These are phyloP conservation scores for Fraxinus quadrangulata DNA, from an alignment of 257 asterid genomes.

Conservation along the genomic window DNA sequence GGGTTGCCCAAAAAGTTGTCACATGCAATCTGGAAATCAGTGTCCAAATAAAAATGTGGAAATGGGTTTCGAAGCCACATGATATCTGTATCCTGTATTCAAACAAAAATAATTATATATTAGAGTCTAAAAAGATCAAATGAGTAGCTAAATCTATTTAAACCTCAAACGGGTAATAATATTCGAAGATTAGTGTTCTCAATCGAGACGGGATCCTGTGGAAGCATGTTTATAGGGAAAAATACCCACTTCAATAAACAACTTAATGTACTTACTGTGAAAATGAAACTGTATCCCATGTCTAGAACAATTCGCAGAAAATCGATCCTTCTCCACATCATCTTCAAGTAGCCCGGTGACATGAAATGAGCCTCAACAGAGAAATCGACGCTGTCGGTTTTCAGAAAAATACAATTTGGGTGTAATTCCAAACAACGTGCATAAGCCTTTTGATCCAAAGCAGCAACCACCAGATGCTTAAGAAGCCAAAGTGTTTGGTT, in stretches of 20 bases:
- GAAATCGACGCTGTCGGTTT: slow-evolving; percentile 38
- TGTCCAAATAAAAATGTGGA: slow-evolving; percentile 40
- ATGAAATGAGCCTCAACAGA: slow-evolving; percentile 46
- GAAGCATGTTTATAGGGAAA: background rate
- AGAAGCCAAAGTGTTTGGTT: slow-evolving; percentile 42
- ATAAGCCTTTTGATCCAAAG: slow-evolving; percentile 52
- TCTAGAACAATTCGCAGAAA: slow-evolving; percentile 45
- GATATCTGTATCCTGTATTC: slow-evolving; percentile 55
- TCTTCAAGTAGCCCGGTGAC: slow-evolving; percentile 40
- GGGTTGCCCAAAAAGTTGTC: slow-evolving; percentile 35
- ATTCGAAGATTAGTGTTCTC: no score
- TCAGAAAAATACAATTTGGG: slow-evolving; percentile 42
- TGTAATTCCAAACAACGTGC: slow-evolving; percentile 32
- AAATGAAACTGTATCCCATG: slow-evolving; percentile 51
- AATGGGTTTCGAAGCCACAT: slow-evolving; percentile 64
- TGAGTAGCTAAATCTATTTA: no score
- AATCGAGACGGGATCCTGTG: no score
- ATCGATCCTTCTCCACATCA: slow-evolving; percentile 62
- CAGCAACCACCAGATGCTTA: slow-evolving; percentile 52
- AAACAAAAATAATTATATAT: background rate
- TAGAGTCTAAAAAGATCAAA: no score
- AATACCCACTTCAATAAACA: background rate
- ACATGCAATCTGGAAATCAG: slow-evolving; percentile 53
- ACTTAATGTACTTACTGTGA: slow-evolving; percentile 38
- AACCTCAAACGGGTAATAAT: no score